Conservation (phyloP, 2,329 filamentous ascomycete species). For the Ramichloridium luteum region DNA sequence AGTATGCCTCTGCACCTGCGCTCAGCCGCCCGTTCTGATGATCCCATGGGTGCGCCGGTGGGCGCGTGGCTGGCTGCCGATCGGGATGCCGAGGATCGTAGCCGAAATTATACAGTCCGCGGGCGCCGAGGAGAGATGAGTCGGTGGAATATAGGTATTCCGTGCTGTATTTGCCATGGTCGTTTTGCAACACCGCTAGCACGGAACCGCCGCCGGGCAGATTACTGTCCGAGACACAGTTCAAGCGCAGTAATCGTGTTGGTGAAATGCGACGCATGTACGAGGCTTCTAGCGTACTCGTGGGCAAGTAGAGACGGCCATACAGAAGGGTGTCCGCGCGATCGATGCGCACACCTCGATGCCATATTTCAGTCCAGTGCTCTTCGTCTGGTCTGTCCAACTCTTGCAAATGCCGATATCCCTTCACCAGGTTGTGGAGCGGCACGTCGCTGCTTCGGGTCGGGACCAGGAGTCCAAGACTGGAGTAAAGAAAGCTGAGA, state of each 20-base stretch:
- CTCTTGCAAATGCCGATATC: slow-evolving; percentile 68
- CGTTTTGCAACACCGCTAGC: slow-evolving; percentile 63
- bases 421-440: slow-evolving; percentile 63
- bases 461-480: slow-evolving; percentile 55
- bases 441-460: slow-evolving; percentile 65
- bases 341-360: slow-evolving; percentile 39
- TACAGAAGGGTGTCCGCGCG: slow-evolving; percentile 55
- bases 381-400: slow-evolving; percentile 41
- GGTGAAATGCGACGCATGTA: slow-evolving; percentile 69
- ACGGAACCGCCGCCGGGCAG: slow-evolving; percentile 66
- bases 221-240: slow-evolving; percentile 59
- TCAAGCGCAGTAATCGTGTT: slow-evolving; percentile 66
- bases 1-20: slow-evolving; percentile 86
- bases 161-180: slow-evolving; percentile 73
- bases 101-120: slow-evolving; percentile 91
- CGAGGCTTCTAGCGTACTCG: slow-evolving; percentile 74
- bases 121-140: slow-evolving; percentile 72
- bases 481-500: slow-evolving; percentile 93
- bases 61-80: slow-evolving; percentile 11
- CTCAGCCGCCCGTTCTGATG: slow-evolving; percentile 72
- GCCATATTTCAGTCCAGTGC: slow-evolving; percentile 36
- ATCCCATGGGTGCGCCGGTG: slow-evolving; percentile 32
- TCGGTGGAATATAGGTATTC: slow-evolving; percentile 90
- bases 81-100: slow-evolving; percentile 43
- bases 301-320: slow-evolving; percentile 68